Evolutionary conservation across 2,329 filamentous ascomycete genomes (phyloP).

Genomic region (Thermomyces lanuginosus): DNA sequence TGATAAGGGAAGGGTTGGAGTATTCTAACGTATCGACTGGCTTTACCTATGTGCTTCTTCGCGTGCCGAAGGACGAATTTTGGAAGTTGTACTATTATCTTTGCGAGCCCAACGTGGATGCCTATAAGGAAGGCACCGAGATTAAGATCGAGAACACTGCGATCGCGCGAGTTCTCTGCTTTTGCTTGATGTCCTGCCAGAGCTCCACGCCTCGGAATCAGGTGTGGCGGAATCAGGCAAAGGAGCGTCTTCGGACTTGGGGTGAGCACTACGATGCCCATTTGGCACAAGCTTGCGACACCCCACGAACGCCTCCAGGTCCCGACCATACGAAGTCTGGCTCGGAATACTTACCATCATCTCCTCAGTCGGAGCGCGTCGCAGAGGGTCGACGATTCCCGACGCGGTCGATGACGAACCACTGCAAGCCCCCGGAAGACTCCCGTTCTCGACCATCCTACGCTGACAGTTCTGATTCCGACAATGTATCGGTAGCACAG

Average conservation of each 20-base stretch:
- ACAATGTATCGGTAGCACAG: slow-evolving; percentile 7
- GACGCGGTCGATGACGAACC: too few relatives aligned
- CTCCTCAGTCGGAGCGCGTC: too few relatives aligned
- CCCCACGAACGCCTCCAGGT: slow-evolving; percentile 8
- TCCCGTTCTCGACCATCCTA: too few relatives aligned
- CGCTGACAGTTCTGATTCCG: too few relatives aligned
- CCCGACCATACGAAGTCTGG: slow-evolving; percentile 10
- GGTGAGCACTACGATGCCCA: slow-evolving; percentile 10
- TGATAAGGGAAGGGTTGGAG: slow-evolving; percentile 14
- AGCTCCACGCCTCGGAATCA: slow-evolving; percentile 9
- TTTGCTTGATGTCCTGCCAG: slow-evolving; percentile 7
- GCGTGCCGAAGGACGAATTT: slow-evolving; percentile 11
- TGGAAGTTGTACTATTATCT: slow-evolving; percentile 14
- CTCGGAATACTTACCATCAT: too few relatives aligned
- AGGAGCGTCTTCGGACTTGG: slow-evolving; percentile 9
- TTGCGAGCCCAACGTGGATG: slow-evolving; percentile 12
- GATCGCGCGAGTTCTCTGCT: slow-evolving; percentile 10
- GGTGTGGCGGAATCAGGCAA: slow-evolving; percentile 10
- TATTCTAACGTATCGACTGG: slow-evolving; percentile 14
- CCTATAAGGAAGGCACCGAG: slow-evolving; percentile 4
- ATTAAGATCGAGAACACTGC: slow-evolving; percentile 7
- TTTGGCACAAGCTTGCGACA: slow-evolving; percentile 10
- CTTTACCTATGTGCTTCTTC: slow-evolving; percentile 9
- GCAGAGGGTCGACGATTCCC: too few relatives aligned
- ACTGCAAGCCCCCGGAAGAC: too few relatives aligned